Evolutionary conservation across 129 eudicot genomes (phyloP), one percentile per base, ranked within the genome.

Genomic region (Tanacetum coccineum): DNA sequence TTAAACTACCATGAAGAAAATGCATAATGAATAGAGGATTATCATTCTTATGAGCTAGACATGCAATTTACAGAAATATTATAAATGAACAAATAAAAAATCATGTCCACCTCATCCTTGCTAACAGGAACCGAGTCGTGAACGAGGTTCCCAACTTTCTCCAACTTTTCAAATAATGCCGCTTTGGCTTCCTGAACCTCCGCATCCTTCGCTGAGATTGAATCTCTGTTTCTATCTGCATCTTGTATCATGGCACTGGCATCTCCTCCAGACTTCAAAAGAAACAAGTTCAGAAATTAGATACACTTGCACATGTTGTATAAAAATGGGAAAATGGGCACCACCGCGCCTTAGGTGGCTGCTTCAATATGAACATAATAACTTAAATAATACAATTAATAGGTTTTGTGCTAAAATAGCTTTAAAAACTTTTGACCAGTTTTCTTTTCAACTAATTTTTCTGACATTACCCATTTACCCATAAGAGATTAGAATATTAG

Each of bases 111-210:
- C 95, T 91, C 97, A 79, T 91, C 89, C 42, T 91, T 65, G 80
- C 83, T 77, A 45, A 87, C 82, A n/a, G 97, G 97, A 56, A 91
- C 95, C 13, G 97, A 78, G 78, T 91, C 93, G 78, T 91, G 97
- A 72, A 91, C 93, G 32, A 87, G 95, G 54, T 91, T 91, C 20
- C 97, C 97, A 48, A 91, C 82, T 2, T 46, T 26, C 49, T 74
- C 82, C 81, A 87, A 58, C 75, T 80, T 87, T 8, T 87, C 65
- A 78, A 82, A 66, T 53, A 91, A 19, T 61, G 85, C 82, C 25
- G 76, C 44, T 4, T 67, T 48, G 9, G 89, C 87, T 75, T 81
- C 95, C 72, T 80, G 77, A 70, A 85, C 97, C 71, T 87, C 90
- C 13, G 76, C 77, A 17, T 79, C 84, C 68, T 85, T 87, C 59